Evolutionary conservation across 192 early-diverging fungal species (phyloP), one percentile per base, ranked within the genome.

Genomic region (Backusella westeae): DNA sequence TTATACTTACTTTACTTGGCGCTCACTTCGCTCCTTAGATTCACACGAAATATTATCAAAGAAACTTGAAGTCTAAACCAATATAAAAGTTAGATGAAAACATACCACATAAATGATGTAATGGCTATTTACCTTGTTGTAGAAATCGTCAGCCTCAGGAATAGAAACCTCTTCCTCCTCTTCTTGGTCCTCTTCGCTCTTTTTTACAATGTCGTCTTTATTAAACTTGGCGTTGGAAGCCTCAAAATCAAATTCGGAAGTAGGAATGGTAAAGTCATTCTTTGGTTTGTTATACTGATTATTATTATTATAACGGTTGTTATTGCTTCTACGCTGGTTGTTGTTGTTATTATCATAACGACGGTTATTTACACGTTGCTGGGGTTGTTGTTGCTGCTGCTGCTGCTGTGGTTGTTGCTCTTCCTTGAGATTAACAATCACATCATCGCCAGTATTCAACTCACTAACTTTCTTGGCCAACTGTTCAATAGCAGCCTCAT

Each of bases 11-110:
- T 67, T 74, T 59, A n/a, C 44, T 42, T 77, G 70, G 17, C 70
- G 70, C 78, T 74, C 69, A 63, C 7, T 79, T 34, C 78, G 78
- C 39, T 79, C 78, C 84, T 96, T 97, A 36, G 92, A 89, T 81
- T 99, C 97, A 81, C 96, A 97, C 46, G 97, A 99, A 81, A 99
- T 99, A 81, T 99, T 94, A 82, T 99, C 97, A 89, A 99, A 99
- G 87, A 99, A 99, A 36, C 92, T 93, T 96, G 81, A 99, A 97
- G 82, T 98, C 93, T 82, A 98, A 96, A 97, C 97, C 86, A 99
- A 99, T 26, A 91, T 92, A 86, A 86, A 9, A 85, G 87, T 68
- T 56, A 35, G 15, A 23, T 21, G 10, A 39, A 15, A 32, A 42
- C 6, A 10, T 12, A 6, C 10, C 10, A 9, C 3, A 29, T 53